Percentiles rank a stretch among this genome's conserved stretches.
Conservation (phyloP, 192 early-diverging fungal species). For the Geranomyces variabilis region DNA sequence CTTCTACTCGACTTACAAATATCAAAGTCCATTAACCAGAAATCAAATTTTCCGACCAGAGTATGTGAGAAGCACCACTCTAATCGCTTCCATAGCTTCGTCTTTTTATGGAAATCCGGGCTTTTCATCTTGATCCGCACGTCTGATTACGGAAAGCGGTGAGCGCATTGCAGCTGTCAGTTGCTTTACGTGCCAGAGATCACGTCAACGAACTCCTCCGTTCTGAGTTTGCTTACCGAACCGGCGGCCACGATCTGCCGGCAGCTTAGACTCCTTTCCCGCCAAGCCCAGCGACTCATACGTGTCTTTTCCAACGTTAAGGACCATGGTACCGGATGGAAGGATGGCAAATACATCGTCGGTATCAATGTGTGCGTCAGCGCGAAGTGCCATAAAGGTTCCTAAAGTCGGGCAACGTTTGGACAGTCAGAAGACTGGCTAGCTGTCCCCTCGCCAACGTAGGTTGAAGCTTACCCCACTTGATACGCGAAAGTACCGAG, state of each 20-base stretch:
- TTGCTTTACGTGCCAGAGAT: background rate
- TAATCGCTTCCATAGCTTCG: conserved; percentile 27
- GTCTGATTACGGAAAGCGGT: background rate
- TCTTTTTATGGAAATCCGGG: conserved; percentile 22
- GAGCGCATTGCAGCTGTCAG: background rate
- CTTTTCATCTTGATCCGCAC: conserved; percentile 21
- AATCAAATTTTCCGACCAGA: conserved; percentile 14
- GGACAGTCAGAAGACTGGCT: background rate
- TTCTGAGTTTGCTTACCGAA: background rate
- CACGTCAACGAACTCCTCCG: background rate
- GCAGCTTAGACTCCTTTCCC: conserved; percentile 8
- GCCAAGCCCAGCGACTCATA: conserved; percentile 36
- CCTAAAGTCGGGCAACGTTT: conserved; percentile 7
- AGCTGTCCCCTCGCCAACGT: background rate
- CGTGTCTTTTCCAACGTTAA: conserved; percentile 38
- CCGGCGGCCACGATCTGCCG: background rate
- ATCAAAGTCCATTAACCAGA: conserved; percentile 12
- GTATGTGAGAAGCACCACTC: conserved; percentile 38
- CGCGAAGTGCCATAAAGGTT: conserved; percentile 16
- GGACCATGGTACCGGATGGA: conserved; percentile 27
- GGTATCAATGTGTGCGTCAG: conserved; percentile 25
- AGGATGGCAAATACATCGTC: conserved; percentile 38
- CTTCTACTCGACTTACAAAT: too few relatives aligned
- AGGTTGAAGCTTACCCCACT: conserved; percentile 7
- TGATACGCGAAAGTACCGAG: conserved; percentile 3